Percentiles rank a stretch among this genome's conserved stretches.
Conservation (phyloP, 2,329 filamentous ascomycete genomes). For the Aspergillus pseudoviridinutans region DNA sequence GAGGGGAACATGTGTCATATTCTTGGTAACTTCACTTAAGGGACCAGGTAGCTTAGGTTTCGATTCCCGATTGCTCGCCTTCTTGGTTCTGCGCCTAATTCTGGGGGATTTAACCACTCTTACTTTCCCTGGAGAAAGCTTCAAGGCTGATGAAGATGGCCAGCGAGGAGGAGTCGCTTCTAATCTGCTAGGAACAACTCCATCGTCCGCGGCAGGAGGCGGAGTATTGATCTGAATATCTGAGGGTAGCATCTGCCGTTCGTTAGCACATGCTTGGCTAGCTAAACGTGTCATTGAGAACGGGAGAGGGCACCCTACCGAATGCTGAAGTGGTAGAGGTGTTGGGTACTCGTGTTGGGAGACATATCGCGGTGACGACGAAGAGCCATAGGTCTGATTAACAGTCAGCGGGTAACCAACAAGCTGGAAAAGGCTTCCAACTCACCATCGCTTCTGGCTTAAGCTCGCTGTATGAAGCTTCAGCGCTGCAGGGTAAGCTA, state of each 20-base stretch:
- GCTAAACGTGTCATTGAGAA: not conserved
- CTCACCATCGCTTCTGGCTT: conserved; percentile 20
- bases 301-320: conserved; percentile 15
- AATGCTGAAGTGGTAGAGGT: conserved; percentile 14
- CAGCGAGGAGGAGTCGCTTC: conserved; percentile 14
- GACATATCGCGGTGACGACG: conserved; percentile 9
- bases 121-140: conserved; percentile 6
- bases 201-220: conserved; percentile 19
- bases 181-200: conserved; percentile 5
- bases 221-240: conserved; percentile 22
- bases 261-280: not conserved
- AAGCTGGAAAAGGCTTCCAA: not conserved
- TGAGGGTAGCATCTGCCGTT: conserved; percentile 15
- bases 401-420: not conserved
- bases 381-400: conserved; percentile 16
- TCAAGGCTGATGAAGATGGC: conserved; percentile 15
- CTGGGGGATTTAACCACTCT: conserved; percentile 12
- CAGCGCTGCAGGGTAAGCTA: conserved; percentile 3
- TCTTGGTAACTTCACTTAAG: conserved; percentile 25
- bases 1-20: conserved; percentile 53
- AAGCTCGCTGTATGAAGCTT: conserved; percentile 7
- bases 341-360: conserved; percentile 14
- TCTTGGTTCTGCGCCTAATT: conserved; percentile 9
- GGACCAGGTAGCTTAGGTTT: conserved; percentile 16
- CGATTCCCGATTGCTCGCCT: conserved; percentile 3